Evolutionary conservation across 805 yeast genomes (phyloP), one percentile per base, ranked within the genome.

Genomic region (Barnettozyma vustinii): DNA sequence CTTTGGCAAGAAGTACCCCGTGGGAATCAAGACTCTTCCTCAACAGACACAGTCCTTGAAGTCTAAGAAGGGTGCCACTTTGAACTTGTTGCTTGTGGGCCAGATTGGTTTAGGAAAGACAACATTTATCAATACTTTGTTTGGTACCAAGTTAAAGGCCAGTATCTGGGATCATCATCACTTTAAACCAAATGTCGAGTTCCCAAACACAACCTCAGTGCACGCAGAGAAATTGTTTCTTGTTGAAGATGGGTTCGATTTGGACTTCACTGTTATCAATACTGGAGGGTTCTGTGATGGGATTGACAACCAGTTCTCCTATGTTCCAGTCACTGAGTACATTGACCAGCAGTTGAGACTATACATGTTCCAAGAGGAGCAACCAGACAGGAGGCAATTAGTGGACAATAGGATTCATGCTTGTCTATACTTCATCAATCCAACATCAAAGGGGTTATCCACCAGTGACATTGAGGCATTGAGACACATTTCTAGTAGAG

Each of bases 31-130:
- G 8, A 18, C 46, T 1, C 54, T 70, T 9, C 67, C 68, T 15
- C 9, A 25, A 1, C 73, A 69, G 47, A 57, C 57, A n/a, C 63
- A 63, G 46, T 48, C 46, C 4, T 45, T 65, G 32, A 57, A 53
- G 10, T 58, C 76, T 44, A 77, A 73, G 52, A 72, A 73, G 49
- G 96, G 96, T 16, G 81, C 87, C 19, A 72, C 81, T 23, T 85
- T 87, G 67, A 88, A 95, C 42, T 60, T 91, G 49, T 80, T 90
- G 86, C 80, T 89, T 35, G 90, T 85, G 43, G 97, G 97, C 27
- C 90, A 85, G 65, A 74, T 85, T 45, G 97, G 97, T 3, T 73
- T 87, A 46, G 88, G 90, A 1, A 88, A 87, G 62, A 79, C 88
- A 4, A 80, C 92, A 1, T 87, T 90, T 54, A 70, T 89, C 57